Evolutionary conservation across 73 alveolate species (phyloP).

Genomic region (Paramecium sexaurelia): DNA sequence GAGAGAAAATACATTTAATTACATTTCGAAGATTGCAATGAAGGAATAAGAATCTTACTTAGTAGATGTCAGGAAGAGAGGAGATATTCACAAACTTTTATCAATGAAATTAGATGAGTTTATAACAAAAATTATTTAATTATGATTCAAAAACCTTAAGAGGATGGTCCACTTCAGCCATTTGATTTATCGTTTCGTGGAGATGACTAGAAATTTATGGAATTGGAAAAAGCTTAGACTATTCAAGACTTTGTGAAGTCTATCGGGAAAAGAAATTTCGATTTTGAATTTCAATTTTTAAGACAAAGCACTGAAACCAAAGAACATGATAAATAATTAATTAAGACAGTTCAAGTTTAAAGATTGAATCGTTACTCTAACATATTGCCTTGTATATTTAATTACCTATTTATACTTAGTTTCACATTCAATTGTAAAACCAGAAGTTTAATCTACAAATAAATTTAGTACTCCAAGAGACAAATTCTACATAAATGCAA

Average conservation of each 20-base stretch:
- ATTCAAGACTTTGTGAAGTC: background rate
- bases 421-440: constrained; percentile 72
- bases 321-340: constrained; percentile 60
- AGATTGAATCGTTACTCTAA: constrained; percentile 72
- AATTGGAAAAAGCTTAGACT: background rate
- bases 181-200: background rate
- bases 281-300: constrained; percentile 71
- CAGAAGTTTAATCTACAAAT: background rate
- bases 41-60: constrained; percentile 89
- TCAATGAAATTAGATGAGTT: constrained; percentile 1
- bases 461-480: constrained; percentile 16
- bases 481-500: constrained; percentile 78
- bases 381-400: constrained; percentile 67
- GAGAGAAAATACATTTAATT: constrained; percentile 96
- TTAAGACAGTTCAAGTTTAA: constrained; percentile 36
- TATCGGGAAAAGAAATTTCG: constrained; percentile 33
- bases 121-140: background rate
- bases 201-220: background rate
- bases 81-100: background rate
- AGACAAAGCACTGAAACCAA: constrained; percentile 74
- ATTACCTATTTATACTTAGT: background rate
- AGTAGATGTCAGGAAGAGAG: constrained; percentile 88
- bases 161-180: background rate
- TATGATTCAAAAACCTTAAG: constrained; percentile 30
- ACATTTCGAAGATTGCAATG: constrained; percentile 94